Evolutionary conservation across 768 basidiomycete species (phyloP).

Genomic region (Rhizopogon vinicolor): DNA sequence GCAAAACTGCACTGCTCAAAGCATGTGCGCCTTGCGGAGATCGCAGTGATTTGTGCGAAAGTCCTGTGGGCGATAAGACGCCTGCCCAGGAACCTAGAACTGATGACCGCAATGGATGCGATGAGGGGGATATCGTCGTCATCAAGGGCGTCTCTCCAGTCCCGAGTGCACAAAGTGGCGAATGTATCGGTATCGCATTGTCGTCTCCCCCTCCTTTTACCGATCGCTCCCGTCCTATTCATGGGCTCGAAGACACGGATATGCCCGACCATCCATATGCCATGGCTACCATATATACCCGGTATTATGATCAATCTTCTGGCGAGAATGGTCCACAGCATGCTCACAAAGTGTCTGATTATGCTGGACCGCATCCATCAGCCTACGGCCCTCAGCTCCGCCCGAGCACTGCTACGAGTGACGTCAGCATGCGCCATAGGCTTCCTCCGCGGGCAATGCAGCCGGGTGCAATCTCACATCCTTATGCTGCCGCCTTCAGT

Average conservation of each 20-base stretch:
- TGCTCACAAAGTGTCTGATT: constrained; percentile 26
- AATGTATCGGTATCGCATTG: constrained; percentile 40
- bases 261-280: constrained; percentile 34
- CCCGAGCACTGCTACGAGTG: constrained; percentile 13
- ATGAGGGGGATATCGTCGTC: neutral
- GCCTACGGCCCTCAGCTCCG: constrained; percentile 18
- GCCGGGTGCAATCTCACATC: constrained; percentile 35
- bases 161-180: constrained; percentile 20
- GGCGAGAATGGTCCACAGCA: constrained; percentile 4
- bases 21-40: constrained; percentile 26
- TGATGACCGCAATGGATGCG: constrained; percentile 7
- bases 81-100: constrained; percentile 9
- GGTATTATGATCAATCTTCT: constrained; percentile 1
- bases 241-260: constrained; percentile 12
- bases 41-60: constrained; percentile 18
- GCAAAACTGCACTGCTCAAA: constrained; percentile 33
- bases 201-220: constrained; percentile 29
- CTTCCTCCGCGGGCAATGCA: constrained; percentile 27
- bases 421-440: constrained; percentile 31
- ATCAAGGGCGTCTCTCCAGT: constrained; percentile 23
- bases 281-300: constrained; percentile 16
- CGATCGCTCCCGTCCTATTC: constrained; percentile 7
- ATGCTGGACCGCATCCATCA: constrained; percentile 38
- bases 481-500: constrained; percentile 43
- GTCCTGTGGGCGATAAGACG: constrained; percentile 17